phyloP scores from a whole-genome alignment of 345 rosid genomes.

The Eucalyptus victrix region DNA sequence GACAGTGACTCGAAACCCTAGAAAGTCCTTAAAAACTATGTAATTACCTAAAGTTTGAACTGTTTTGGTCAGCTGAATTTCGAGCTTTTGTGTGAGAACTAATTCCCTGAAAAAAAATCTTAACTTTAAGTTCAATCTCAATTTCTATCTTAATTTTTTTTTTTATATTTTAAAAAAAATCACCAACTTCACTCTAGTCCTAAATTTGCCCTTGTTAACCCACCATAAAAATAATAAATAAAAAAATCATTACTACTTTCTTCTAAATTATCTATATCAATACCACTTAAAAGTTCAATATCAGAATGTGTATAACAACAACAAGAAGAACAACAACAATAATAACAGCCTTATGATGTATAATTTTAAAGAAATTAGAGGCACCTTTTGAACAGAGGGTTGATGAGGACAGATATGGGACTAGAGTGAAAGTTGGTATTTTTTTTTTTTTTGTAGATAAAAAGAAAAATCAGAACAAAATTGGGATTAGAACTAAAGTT shows the following conservation, averaged over 20 bases:
- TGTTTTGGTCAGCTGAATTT: not conserved
- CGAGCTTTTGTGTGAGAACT: not conserved
- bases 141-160: not conserved
- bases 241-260: not conserved
- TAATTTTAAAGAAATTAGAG: not conserved
- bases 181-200: not conserved
- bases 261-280: not conserved
- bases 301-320: not conserved
- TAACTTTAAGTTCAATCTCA: not conserved
- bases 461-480: accelerated
- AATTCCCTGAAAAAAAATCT: not conserved
- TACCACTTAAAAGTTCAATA: not conserved
- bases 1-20: not conserved
- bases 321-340: too few species aligned
- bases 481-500: not conserved
- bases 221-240: not conserved
- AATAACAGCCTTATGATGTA: not conserved
- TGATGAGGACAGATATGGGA: accelerated
- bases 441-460: not conserved
- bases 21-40: not conserved
- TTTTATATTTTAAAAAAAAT: not conserved
- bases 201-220: not conserved
- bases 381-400: not conserved
- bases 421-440: not conserved
- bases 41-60: not conserved